Evolutionary conservation across 768 basidiomycete genomes (phyloP).

Genomic region (Macrolepiota dolichaula): DNA sequence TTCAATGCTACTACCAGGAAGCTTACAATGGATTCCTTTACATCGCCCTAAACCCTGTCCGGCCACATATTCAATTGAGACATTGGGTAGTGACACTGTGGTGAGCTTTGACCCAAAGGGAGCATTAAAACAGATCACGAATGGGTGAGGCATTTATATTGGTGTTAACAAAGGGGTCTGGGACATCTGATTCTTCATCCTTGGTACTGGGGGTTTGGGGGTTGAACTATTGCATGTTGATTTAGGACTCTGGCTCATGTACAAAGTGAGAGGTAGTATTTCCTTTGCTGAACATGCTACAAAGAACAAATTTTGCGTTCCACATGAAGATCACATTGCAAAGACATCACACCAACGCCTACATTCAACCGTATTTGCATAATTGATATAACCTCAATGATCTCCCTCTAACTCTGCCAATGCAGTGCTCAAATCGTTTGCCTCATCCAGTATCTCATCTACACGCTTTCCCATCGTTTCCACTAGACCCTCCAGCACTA

Average conservation of each 20-base stretch:
- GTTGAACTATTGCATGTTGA: constrained; percentile 70
- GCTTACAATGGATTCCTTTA: constrained; percentile 91
- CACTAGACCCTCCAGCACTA: no score
- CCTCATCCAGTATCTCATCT: no score
- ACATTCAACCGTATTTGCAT: no score
- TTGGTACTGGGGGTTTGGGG: neutral
- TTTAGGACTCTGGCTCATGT: constrained; percentile 96
- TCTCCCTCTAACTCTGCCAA: no score
- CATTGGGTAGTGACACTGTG: constrained; percentile 59
- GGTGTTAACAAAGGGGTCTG: constrained; percentile 57
- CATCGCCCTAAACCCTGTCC: constrained; percentile 94
- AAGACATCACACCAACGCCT: no score
- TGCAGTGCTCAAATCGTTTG: no score
- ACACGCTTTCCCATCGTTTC: no score
- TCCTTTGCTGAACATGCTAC: no score
- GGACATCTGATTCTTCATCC: constrained; percentile 12
- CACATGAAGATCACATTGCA: no score
- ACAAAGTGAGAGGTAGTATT: no score
- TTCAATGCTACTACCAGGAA: constrained; percentile 98
- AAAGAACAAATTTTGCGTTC: no score
- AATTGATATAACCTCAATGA: no score
- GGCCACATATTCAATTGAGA: constrained; percentile 81
- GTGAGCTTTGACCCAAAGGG: constrained; percentile 82
- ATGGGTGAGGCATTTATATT: constrained; percentile 85
- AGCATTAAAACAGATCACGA: constrained; percentile 82